phyloP scores from a whole-genome alignment of 2,329 filamentous ascomycete species.

The Decorospora gaudefroyi region DNA sequence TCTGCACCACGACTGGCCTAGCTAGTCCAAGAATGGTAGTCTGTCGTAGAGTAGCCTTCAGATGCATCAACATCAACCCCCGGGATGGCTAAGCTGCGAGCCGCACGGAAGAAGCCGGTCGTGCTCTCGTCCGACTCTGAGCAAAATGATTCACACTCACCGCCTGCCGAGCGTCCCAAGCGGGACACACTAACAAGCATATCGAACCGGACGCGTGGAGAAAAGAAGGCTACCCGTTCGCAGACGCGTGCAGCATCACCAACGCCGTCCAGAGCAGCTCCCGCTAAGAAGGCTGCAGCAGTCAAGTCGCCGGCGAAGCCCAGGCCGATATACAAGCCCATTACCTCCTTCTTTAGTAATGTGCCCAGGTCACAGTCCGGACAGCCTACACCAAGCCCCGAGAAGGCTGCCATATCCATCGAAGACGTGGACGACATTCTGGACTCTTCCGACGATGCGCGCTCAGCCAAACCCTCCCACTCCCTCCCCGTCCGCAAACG shows the following conservation, averaged over 20 bases:
- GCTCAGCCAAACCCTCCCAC: slow-evolving; percentile 21
- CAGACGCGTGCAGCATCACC: slow-evolving; percentile 31
- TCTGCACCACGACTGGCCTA: slow-evolving; percentile 23
- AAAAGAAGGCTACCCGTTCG: slow-evolving; percentile 22
- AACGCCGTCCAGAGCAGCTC: slow-evolving; percentile 21
- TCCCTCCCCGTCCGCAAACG: slow-evolving; percentile 41
- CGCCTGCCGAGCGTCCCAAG: slow-evolving; percentile 40
- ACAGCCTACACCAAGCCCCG: slow-evolving; percentile 48
- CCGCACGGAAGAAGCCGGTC: slow-evolving; percentile 44
- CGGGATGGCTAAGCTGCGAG: slow-evolving; percentile 49
- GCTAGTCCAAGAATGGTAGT: slow-evolving; percentile 39
- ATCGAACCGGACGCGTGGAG: slow-evolving; percentile 23
- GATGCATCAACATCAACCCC: slow-evolving; percentile 32
- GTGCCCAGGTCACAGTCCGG: slow-evolving; percentile 49
- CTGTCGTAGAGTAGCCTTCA: slow-evolving; percentile 19
- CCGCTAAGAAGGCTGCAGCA: slow-evolving; percentile 33
- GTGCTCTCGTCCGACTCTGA: slow-evolving; percentile 47
- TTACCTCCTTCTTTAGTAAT: slow-evolving; percentile 56
- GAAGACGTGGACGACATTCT: slow-evolving; percentile 46
- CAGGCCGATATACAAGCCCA: slow-evolving; percentile 49
- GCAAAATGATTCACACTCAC: slow-evolving; percentile 30
- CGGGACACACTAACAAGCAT: slow-evolving; percentile 35
- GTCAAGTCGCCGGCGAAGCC: slow-evolving; percentile 44
- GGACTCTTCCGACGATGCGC: slow-evolving; percentile 45
- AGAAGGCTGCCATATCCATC: slow-evolving; percentile 39